These are phyloP conservation scores for Metschnikowia continentalis DNA, from an alignment of 805 yeast genomes.

Conservation along the genomic window DNA sequence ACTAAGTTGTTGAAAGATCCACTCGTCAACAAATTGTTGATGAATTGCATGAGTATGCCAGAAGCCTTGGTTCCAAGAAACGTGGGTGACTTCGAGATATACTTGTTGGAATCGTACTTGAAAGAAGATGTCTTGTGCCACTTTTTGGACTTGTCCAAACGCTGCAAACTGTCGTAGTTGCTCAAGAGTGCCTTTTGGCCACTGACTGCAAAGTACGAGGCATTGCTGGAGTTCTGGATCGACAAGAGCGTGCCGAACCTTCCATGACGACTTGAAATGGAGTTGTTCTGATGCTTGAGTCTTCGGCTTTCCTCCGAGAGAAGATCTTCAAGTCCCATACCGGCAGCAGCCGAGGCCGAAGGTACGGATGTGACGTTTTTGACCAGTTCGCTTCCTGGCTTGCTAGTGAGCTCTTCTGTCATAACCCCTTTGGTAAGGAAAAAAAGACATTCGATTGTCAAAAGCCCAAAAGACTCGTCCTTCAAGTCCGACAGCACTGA, in stretches of 20 bases:
- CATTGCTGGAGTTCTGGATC: conserved; percentile 53
- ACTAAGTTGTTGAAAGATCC: conserved; percentile 72
- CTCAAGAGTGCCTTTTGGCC: conserved; percentile 64
- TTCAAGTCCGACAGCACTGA: conserved; percentile 63
- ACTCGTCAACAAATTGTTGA: conserved; percentile 54
- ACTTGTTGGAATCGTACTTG: conserved; percentile 41
- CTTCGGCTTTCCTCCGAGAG: conserved; percentile 59
- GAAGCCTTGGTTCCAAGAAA: conserved; percentile 28
- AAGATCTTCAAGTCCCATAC: conserved; percentile 45
- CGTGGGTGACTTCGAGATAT: conserved; percentile 19
- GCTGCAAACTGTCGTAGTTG: conserved; percentile 51
- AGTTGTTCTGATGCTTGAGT: conserved; percentile 44
- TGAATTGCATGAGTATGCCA: conserved; percentile 42
- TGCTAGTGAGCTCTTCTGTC: conserved; percentile 6
- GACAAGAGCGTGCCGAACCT: conserved; percentile 86
- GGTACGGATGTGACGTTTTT: conserved; percentile 9
- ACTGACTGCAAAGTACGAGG: conserved; percentile 58
- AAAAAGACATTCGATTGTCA: conserved; percentile 67
- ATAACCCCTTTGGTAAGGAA: conserved; percentile 54
- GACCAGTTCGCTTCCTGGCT: background rate
- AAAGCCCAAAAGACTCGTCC: conserved; percentile 53
- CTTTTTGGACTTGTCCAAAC: conserved; percentile 63
- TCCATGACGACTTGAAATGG: conserved; percentile 73
- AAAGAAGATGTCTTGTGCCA: conserved; percentile 49
- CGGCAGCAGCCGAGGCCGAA: conserved; percentile 28